These are phyloP conservation scores for Gracilaria gracilis DNA, from an alignment of 23 red algal genomes.

Conservation along the genomic window DNA sequence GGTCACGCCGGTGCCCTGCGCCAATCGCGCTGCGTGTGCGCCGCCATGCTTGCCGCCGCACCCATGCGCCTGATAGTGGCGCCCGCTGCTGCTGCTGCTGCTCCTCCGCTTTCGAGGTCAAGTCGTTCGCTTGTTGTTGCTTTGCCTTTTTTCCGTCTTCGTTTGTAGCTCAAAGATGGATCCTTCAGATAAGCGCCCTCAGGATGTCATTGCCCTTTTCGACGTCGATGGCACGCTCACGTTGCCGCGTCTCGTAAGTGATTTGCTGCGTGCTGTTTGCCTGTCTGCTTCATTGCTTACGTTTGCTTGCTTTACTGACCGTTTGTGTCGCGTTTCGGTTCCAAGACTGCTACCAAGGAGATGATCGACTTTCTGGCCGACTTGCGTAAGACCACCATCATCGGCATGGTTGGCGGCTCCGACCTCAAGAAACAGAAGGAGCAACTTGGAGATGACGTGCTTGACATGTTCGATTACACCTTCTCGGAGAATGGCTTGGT, in stretches of 20 bases:
- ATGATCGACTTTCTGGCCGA: constrained; percentile 85
- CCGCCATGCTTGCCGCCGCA: not conserved
- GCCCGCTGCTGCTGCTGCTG: too few species aligned
- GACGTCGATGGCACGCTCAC: constrained; percentile 99
- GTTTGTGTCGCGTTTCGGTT: not conserved
- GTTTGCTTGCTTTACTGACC: not conserved
- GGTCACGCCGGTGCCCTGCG: constrained; percentile 26
- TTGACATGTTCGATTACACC: constrained; percentile 95
- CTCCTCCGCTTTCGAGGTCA: too few species aligned
- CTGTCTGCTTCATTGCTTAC: not conserved
- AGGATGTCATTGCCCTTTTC: constrained; percentile 90
- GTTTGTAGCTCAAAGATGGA: constrained; percentile 11
- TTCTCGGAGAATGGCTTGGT: constrained; percentile 99
- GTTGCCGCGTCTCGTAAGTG: constrained; percentile 77
- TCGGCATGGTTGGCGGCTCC: constrained; percentile 93
- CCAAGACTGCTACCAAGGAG: constrained; percentile 63
- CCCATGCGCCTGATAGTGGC: not conserved
- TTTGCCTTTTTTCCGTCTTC: not conserved
- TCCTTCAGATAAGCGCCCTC: constrained; percentile 28
- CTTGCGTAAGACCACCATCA: constrained; percentile 62
- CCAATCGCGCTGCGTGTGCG: constrained; percentile 26
- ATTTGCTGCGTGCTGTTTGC: not conserved
- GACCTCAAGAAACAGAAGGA: constrained; percentile 92
- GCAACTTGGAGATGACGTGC: constrained; percentile 87
- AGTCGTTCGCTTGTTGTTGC: not conserved